These are phyloP conservation scores for Hericium coralloides DNA, from an alignment of 768 basidiomycete species.

Conservation along the genomic window DNA sequence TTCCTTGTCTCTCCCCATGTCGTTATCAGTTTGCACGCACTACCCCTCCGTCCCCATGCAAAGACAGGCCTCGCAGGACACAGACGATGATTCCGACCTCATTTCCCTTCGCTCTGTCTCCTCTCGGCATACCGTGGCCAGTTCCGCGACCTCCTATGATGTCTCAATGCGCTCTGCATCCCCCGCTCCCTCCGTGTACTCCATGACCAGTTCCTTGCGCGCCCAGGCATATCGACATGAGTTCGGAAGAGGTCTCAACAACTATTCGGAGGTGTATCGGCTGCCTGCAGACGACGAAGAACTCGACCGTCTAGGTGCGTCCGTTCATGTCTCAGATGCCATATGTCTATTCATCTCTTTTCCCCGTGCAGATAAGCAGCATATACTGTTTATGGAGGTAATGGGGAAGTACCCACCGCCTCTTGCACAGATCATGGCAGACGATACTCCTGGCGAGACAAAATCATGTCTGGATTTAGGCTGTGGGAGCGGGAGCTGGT, in stretches of 20 bases:
- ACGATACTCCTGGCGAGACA: slow-evolving; percentile 44
- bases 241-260: slow-evolving; percentile 64
- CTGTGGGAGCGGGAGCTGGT: slow-evolving; percentile 77
- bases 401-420: slow-evolving; percentile 63
- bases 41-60: slow-evolving; percentile 7
- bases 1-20: slow-evolving; percentile 9
- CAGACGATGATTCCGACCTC: slow-evolving; percentile 33
- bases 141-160: slow-evolving; percentile 51
- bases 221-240: slow-evolving; percentile 53
- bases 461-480: slow-evolving; percentile 70
- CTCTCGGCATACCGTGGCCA: slow-evolving; percentile 29
- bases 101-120: slow-evolving; percentile 31
- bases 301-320: slow-evolving; percentile 55
- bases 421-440: slow-evolving; percentile 48
- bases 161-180: slow-evolving; percentile 55
- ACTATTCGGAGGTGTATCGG: slow-evolving; percentile 70
- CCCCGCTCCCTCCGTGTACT: slow-evolving; percentile 60
- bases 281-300: slow-evolving; percentile 78
- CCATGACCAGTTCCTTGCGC: slow-evolving; percentile 55
- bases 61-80: slow-evolving; percentile 27
- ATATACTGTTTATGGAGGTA: slow-evolving; percentile 51
- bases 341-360: not conserved
- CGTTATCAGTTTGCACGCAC: slow-evolving; percentile 4
- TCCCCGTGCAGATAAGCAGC: slow-evolving; percentile 48
- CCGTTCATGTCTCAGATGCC: not conserved